A percentile compares a stretch with the other conserved stretches of the same genome.
These are phyloP conservation scores for Conringia planisiliqua DNA, from an alignment of 345 rosid species.

Conservation along the genomic window DNA sequence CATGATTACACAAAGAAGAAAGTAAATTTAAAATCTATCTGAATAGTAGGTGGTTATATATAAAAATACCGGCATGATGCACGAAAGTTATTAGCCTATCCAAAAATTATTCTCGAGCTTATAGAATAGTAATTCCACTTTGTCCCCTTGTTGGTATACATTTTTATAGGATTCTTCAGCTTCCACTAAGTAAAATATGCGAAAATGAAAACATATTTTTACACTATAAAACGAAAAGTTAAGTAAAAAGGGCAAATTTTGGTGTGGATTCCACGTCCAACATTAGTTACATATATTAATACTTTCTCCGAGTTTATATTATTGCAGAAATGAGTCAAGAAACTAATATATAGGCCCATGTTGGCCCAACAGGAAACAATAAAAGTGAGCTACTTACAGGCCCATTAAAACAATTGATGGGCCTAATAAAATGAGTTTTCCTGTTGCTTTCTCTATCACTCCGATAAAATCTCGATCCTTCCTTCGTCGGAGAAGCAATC, in stretches of 20 bases:
- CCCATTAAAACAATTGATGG: neutral
- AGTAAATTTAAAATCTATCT: neutral
- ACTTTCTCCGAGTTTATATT: neutral
- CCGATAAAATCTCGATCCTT: neutral
- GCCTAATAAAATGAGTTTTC: neutral
- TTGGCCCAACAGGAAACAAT: no score
- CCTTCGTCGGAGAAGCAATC: neutral
- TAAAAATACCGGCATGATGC: neutral
- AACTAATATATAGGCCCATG: neutral
- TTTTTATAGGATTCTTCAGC: constrained; percentile 13
- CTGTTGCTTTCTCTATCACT: neutral
- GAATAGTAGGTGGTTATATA: constrained; percentile 1
- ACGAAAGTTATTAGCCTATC: neutral
- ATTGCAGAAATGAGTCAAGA: neutral
- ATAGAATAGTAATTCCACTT: constrained; percentile 10
- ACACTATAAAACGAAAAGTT: neutral
- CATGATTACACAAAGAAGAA: neutral
- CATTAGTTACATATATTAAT: neutral
- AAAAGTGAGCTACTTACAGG: neutral
- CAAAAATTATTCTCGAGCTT: neutral
- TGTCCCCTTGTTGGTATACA: constrained; percentile 27
- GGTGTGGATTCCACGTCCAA: constrained; percentile 24
- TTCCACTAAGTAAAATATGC: constrained; percentile 20
- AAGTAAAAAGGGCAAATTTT: neutral
- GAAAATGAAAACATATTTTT: neutral